Percentiles rank a stretch among this genome's conserved stretches.
phyloP scores from a whole-genome alignment of 1,284 basidiomycete genomes.

The Rhodotorula sp. region DNA sequence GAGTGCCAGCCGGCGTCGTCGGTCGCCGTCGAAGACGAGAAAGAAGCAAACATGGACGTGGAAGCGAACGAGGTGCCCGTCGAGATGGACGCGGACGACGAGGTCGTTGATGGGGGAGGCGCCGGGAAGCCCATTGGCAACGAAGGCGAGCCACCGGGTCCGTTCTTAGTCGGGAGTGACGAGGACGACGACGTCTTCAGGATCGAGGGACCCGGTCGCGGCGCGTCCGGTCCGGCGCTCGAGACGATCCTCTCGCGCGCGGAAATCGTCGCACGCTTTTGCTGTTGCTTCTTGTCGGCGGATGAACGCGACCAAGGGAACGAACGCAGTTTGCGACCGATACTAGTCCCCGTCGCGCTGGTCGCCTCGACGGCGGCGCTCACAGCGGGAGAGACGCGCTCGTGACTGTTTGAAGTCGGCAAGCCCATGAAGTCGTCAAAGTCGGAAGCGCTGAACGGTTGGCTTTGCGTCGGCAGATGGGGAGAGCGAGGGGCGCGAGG shows the following conservation, averaged over 20 bases:
- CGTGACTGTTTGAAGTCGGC: neutral
- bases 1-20: slow-evolving; percentile 34
- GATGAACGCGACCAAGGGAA: slow-evolving; percentile 17
- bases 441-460: neutral
- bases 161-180: neutral
- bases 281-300: slow-evolving; percentile 22
- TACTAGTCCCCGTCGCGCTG: slow-evolving; percentile 16
- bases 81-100: slow-evolving; percentile 30
- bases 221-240: slow-evolving; percentile 4
- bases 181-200: slow-evolving; percentile 7
- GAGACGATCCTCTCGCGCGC: neutral
- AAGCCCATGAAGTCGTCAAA: slow-evolving; percentile 24
- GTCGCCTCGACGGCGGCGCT: neutral
- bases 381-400: no score
- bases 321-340: slow-evolving; percentile 21
- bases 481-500: neutral
- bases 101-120: slow-evolving; percentile 8
- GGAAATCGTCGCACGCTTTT: neutral
- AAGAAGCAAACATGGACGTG: slow-evolving; percentile 28
- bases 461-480: neutral
- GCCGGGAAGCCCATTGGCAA: neutral
- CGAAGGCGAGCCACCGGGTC: neutral
- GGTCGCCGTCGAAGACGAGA: neutral
- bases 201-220: slow-evolving; percentile 2
- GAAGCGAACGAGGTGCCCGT: slow-evolving; percentile 41